These are phyloP conservation scores for Dendryphion nanum DNA, from an alignment of 2,329 filamentous ascomycete genomes.

Conservation along the genomic window DNA sequence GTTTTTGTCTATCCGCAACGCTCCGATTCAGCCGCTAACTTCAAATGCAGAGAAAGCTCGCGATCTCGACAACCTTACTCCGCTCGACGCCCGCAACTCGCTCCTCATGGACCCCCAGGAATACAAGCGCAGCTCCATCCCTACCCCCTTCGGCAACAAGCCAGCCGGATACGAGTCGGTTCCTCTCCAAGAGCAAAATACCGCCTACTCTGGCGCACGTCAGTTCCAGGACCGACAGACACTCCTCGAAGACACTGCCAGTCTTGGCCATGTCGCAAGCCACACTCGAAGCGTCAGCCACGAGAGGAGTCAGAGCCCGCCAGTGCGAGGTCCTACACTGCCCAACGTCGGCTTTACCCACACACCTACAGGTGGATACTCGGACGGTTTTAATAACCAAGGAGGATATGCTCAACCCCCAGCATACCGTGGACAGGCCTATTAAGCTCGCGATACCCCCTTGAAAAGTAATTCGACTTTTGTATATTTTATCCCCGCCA, in stretches of 20 bases:
- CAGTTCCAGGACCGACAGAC: conserved; percentile 26
- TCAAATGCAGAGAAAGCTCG: conserved; percentile 66
- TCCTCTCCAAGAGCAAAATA: conserved; percentile 36
- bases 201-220: conserved; percentile 23
- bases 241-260: conserved; percentile 35
- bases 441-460: too few relatives aligned
- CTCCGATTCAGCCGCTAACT: conserved; percentile 23
- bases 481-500: too few relatives aligned
- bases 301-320: conserved; percentile 23
- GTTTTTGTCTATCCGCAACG: conserved; percentile 29
- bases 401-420: conserved; percentile 20
- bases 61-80: conserved; percentile 79
- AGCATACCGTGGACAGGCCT: too few relatives aligned
- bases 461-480: too few relatives aligned
- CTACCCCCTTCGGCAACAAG: conserved; percentile 27
- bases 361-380: conserved; percentile 13
- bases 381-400: conserved; percentile 9
- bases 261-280: conserved; percentile 17
- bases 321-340: conserved; percentile 22
- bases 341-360: conserved; percentile 28
- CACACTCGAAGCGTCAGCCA: conserved; percentile 22
- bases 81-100: conserved; percentile 82
- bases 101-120: conserved; percentile 67
- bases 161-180: conserved; percentile 36
- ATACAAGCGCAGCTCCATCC: conserved; percentile 40